These are phyloP conservation scores for Prunus fruticosa DNA, from an alignment of 306 rosid genomes.

Conservation along the genomic window DNA sequence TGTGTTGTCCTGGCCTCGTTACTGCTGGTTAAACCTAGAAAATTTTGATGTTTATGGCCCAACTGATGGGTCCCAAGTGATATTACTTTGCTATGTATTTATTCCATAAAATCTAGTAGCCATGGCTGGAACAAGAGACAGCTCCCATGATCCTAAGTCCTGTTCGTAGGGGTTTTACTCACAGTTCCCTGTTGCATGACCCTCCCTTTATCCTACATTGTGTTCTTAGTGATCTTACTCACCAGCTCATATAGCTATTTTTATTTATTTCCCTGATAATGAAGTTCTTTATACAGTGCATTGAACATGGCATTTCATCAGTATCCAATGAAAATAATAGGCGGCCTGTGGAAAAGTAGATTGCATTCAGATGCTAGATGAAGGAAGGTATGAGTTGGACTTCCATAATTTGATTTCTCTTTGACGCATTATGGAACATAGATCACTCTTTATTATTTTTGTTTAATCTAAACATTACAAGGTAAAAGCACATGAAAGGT, in stretches of 20 bases:
- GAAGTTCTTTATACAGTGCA: slow-evolving; percentile 24
- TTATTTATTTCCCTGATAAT: not conserved
- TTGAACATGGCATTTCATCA: slow-evolving; percentile 45
- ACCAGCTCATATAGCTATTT: not conserved
- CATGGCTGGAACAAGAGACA: not conserved
- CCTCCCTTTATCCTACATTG: not conserved
- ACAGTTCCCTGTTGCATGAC: not conserved
- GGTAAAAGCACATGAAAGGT: not conserved
- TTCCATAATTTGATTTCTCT: not conserved
- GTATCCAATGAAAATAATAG: slow-evolving; percentile 12
- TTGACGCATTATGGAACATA: not conserved
- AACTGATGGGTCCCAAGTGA: not conserved
- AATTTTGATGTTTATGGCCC: not conserved
- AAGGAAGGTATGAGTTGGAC: slow-evolving; percentile 11
- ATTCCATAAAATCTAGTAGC: not conserved
- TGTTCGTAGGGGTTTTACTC: not conserved
- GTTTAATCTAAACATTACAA: not conserved
- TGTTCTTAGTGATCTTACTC: not conserved
- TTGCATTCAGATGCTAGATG: not conserved
- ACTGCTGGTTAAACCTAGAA: not conserved
- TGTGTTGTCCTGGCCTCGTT: not conserved
- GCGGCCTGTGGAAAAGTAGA: slow-evolving; percentile 13
- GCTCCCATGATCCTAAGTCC: not conserved
- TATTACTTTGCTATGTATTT: not conserved
- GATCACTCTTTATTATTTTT: not conserved